Percentiles rank a stretch among this genome's conserved stretches.
Evolutionary conservation across 2,329 filamentous ascomycete genomes (phyloP).

Genomic region (Juglanconis oblonga): DNA sequence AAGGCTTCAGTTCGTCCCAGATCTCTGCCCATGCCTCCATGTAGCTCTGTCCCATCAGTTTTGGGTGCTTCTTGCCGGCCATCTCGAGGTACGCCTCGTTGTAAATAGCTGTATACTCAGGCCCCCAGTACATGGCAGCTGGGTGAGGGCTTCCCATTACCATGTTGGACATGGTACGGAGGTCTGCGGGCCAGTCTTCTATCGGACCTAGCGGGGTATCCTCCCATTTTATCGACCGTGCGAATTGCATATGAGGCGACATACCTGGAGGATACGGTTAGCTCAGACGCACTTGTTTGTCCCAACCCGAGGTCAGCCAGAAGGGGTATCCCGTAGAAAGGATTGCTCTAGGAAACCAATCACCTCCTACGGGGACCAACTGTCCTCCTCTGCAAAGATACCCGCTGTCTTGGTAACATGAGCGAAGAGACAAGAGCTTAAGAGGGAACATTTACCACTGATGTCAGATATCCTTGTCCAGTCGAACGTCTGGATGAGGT

Average conservation of each 20-base stretch:
- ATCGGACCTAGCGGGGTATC: constrained; percentile 73
- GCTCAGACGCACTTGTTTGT: background rate
- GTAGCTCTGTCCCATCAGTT: constrained; percentile 71
- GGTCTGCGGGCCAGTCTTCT: constrained; percentile 66
- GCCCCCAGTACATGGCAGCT: constrained; percentile 74
- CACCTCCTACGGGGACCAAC: too few relatives aligned
- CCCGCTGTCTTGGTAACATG: background rate
- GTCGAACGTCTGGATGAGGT: constrained; percentile 58
- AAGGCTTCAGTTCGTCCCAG: constrained; percentile 66
- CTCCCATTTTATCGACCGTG: constrained; percentile 70
- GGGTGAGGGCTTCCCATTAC: constrained; percentile 78
- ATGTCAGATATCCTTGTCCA: constrained; percentile 65
- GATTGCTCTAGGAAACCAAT: too few relatives aligned
- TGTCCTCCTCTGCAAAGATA: background rate
- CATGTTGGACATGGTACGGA: constrained; percentile 76
- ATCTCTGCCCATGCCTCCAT: constrained; percentile 69
- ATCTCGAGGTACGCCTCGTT: constrained; percentile 67
- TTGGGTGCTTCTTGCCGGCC: constrained; percentile 67
- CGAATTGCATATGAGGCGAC: constrained; percentile 70
- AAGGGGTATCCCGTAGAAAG: too few relatives aligned
- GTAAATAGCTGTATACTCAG: constrained; percentile 62
- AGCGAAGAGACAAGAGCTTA: background rate
- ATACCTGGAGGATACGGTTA: constrained; percentile 37
- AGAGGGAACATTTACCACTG: background rate
- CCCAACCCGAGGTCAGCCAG: constrained; percentile 48